Evolutionary conservation across 192 early-diverging fungal species (phyloP).

Genomic region (Bifiguratus adelaidae): DNA sequence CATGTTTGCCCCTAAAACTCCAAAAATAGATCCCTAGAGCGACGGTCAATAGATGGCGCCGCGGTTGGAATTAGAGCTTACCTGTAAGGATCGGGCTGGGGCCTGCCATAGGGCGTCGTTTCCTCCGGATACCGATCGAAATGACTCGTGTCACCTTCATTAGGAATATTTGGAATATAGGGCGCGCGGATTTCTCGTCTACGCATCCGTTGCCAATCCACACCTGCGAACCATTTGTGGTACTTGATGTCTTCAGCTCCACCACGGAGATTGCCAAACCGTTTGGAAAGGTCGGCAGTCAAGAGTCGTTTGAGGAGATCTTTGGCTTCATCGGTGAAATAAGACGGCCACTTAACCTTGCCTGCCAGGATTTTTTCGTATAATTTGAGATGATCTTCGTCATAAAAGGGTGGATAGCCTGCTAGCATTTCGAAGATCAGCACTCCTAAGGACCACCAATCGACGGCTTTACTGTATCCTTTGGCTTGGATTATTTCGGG

Average conservation of each 20-base stretch:
- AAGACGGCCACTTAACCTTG: constrained; percentile 56
- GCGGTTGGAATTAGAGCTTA: too few relatives aligned
- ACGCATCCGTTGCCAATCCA: constrained; percentile 48
- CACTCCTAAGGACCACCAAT: constrained; percentile 97
- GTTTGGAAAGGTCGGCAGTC: constrained; percentile 62
- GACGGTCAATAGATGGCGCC: too few relatives aligned
- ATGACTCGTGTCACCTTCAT: constrained; percentile 42
- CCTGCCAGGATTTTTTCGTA: constrained; percentile 85
- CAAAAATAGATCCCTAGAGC: constrained; percentile 23
- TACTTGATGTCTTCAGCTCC: constrained; percentile 57
- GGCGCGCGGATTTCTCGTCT: constrained; percentile 40
- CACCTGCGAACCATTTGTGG: constrained; percentile 54
- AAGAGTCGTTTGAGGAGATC: constrained; percentile 61
- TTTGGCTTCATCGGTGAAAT: constrained; percentile 65
- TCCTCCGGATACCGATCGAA: constrained; percentile 44
- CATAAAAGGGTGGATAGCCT: constrained; percentile 87
- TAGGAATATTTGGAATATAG: constrained; percentile 40
- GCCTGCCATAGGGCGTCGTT: constrained; percentile 30
- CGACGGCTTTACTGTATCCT: constrained; percentile 86
- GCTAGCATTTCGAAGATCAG: constrained; percentile 87
- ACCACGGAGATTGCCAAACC: constrained; percentile 66
- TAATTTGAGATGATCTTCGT: constrained; percentile 92
- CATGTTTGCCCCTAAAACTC: constrained; percentile 26
- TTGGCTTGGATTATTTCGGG: constrained; percentile 80
- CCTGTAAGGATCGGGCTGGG: constrained; percentile 18